A percentile compares a stretch with the other conserved stretches of the same genome.
Evolutionary conservation across 768 basidiomycete genomes (phyloP).

Genomic region (Lactarius psammicola): DNA sequence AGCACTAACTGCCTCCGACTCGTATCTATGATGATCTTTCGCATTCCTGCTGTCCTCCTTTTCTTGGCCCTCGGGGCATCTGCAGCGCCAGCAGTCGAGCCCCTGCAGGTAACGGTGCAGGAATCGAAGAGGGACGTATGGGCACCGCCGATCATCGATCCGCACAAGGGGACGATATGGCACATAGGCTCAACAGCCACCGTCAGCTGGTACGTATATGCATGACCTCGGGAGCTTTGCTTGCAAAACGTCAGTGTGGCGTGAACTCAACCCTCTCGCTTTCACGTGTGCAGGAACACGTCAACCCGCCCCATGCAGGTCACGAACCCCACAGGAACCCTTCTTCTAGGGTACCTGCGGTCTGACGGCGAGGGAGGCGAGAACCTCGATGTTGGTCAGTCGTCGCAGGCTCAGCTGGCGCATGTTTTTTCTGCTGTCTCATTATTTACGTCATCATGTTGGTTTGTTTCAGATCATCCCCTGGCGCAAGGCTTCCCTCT

Average conservation of each 20-base stretch:
- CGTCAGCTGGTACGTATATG: slow-evolving; percentile 50
- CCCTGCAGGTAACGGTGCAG: neutral
- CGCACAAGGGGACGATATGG: slow-evolving; percentile 50
- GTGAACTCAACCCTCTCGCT: neutral
- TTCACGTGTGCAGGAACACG: slow-evolving; percentile 47
- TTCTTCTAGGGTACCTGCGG: slow-evolving; percentile 51
- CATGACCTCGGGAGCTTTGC: no score
- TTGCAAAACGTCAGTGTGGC: neutral
- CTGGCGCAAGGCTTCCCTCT: slow-evolving; percentile 58
- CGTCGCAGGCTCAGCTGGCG: no score
- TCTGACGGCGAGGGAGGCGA: slow-evolving; percentile 42
- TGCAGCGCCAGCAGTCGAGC: neutral
- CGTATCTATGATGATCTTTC: neutral
- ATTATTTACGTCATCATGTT: neutral
- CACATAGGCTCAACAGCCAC: slow-evolving; percentile 44
- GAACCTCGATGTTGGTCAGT: slow-evolving; percentile 53
- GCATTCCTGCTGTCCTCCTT: slow-evolving; percentile 4
- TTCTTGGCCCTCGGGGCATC: neutral
- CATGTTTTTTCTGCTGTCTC: slow-evolving; percentile 29
- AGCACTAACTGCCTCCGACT: neutral
- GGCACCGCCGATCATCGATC: slow-evolving; percentile 50
- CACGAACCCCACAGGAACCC: slow-evolving; percentile 47
- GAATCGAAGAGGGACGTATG: slow-evolving; percentile 38
- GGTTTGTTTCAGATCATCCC: slow-evolving; percentile 45
- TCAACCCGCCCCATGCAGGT: slow-evolving; percentile 30